Base-by-base conservation (phyloP, 305 asterid genomes). In the Fraxinus xanthoxyloides region DNA sequence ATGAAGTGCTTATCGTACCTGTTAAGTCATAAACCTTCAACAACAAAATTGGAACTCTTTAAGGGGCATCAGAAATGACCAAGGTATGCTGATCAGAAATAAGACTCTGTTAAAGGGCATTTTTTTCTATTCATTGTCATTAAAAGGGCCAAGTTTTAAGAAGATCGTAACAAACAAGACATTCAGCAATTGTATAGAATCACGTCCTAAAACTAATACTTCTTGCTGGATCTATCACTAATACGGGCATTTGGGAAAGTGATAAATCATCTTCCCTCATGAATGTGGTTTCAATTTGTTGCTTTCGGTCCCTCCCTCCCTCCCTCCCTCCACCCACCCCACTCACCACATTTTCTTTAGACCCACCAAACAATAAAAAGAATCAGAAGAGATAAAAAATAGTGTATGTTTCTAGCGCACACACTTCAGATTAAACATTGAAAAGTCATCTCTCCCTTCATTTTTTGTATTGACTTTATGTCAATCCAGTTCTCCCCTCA, bases 1-100 rank as follows among this genome's bases (percentile, higher is more conserved):
- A 77, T 69, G 89, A 84, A 82, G 89, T 69, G 80, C 96, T 95
- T 30, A 95, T 82, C 75, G 78, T 89, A 84, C 93, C 95, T 72
- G 96, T 89, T 87, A 92, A 80, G 77, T 93, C 94, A 86, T 90
- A 92, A 83, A 92, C 96, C 98, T 95, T 84, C 87, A 87, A 88
- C 74, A 86, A 83, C 82, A 91, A 85, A 77, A 85, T 72, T 69
- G 85, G 72, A 82, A 75, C 43, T 84, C 78, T 88, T 78, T 79
- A 65, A 79, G 77, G 61, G 48, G 81, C 36, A 75, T 28, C 38
- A 69, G 74, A 56, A 82, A 69, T 85, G 73, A 76, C 84, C 69
- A 56, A 85, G 69, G 77, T 72, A 73, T 82, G 79, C 85, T 13
- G 51, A 48, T 72, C 74, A 69, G 36, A 70, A 76, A 19, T 73